phyloP scores from a whole-genome alignment of 441 rosid genomes.

The Croton laevigatus region DNA sequence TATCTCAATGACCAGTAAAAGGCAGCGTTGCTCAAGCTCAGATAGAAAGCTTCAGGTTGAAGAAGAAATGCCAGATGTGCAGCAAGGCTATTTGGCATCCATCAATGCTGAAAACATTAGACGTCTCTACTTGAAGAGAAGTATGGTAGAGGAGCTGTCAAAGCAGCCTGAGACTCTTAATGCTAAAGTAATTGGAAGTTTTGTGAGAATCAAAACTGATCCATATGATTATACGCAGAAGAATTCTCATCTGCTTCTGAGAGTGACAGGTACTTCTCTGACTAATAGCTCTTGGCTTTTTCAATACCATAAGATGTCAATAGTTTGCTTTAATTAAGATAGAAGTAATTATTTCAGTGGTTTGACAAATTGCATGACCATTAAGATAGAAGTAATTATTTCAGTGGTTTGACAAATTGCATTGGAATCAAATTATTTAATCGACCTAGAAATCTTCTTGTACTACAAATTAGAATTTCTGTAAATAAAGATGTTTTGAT shows the following conservation, averaged over 20 bases:
- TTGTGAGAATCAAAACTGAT: constrained; percentile 49
- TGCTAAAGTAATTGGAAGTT: constrained; percentile 45
- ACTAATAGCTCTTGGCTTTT: not conserved
- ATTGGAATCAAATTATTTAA: not conserved
- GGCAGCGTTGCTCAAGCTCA: constrained; percentile 20
- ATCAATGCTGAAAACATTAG: constrained; percentile 39
- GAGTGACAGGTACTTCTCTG: constrained; percentile 46
- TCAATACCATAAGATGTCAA: no score
- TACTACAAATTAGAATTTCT: not conserved
- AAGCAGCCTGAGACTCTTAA: constrained; percentile 43
- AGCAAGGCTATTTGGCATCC: constrained; percentile 38
- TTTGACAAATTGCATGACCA: not conserved
- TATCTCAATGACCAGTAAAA: constrained; percentile 12
- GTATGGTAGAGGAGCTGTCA: constrained; percentile 43
- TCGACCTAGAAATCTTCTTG: not conserved
- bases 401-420: not conserved
- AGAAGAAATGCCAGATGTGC: constrained; percentile 23
- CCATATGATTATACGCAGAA: constrained; percentile 39
- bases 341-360: not conserved
- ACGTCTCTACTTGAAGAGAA: constrained; percentile 48
- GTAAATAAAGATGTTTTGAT: not conserved
- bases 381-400: not conserved
- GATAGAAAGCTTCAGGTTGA: constrained; percentile 21
- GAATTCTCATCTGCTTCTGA: constrained; percentile 40
- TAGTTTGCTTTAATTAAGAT: not conserved